phyloP scores from a whole-genome alignment of 2,329 filamentous ascomycete species.

The Colletotrichum spinosum region DNA sequence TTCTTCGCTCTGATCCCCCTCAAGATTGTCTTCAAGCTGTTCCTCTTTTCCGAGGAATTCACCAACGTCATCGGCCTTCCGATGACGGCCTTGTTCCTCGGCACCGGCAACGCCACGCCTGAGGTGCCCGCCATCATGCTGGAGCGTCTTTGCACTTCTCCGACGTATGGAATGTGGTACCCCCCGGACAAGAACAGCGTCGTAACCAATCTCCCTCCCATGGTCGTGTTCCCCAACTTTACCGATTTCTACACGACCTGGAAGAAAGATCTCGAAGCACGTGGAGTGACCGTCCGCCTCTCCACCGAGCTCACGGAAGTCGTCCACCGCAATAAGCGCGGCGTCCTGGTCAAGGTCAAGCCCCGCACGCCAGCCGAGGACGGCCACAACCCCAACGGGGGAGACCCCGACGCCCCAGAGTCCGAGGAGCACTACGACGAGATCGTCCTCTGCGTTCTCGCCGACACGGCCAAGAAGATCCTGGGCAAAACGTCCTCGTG shows the following conservation, averaged over 20 bases:
- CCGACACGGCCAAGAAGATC: slow-evolving; percentile 70
- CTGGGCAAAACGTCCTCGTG: slow-evolving; percentile 65
- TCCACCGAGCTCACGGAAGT: slow-evolving; percentile 66
- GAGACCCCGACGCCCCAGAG: slow-evolving; percentile 67
- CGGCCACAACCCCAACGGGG: slow-evolving; percentile 46
- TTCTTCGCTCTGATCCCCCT: slow-evolving; percentile 69
- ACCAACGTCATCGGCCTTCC: slow-evolving; percentile 73
- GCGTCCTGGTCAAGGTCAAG: slow-evolving; percentile 61
- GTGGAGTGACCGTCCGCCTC: slow-evolving; percentile 66
- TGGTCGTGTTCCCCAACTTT: slow-evolving; percentile 72
- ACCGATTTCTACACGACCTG: slow-evolving; percentile 68
- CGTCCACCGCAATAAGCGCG: slow-evolving; percentile 60
- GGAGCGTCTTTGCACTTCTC: slow-evolving; percentile 64
- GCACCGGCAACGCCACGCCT: slow-evolving; percentile 76
- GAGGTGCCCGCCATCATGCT: slow-evolving; percentile 75
- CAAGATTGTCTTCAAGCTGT: slow-evolving; percentile 71
- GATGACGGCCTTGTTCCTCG: slow-evolving; percentile 66
- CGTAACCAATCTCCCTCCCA: slow-evolving; percentile 66
- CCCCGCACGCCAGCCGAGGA: slow-evolving; percentile 48
- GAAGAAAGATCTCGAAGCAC: slow-evolving; percentile 62
- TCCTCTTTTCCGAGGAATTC: slow-evolving; percentile 74
- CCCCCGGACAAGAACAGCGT: slow-evolving; percentile 58
- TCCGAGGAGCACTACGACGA: slow-evolving; percentile 68
- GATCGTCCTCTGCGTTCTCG: slow-evolving; percentile 70
- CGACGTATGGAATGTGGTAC: slow-evolving; percentile 66